Evolutionary conservation across 495 filamentous ascomycete species (phyloP).

Genomic region (Physcia stellaris): DNA sequence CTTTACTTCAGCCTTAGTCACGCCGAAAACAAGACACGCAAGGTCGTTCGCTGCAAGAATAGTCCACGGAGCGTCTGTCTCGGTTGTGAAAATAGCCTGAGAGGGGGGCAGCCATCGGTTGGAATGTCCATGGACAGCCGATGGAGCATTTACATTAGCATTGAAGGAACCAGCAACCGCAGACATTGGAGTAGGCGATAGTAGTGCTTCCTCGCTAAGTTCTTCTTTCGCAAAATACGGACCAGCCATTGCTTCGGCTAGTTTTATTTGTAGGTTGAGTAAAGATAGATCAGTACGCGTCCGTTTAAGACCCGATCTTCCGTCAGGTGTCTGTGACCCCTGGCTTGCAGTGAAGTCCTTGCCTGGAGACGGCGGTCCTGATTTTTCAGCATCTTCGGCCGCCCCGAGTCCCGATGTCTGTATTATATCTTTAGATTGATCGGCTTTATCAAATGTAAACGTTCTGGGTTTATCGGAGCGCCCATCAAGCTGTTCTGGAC

Average conservation of each 20-base stretch:
- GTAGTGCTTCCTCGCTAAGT: slow-evolving; percentile 23
- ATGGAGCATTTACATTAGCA: slow-evolving; percentile 20
- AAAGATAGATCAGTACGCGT: slow-evolving; percentile 73
- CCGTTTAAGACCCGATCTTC: slow-evolving; percentile 65
- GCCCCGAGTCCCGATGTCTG: slow-evolving; percentile 10
- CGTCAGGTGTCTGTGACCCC: slow-evolving; percentile 21
- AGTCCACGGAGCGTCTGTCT: slow-evolving; percentile 78
- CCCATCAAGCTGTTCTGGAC: slow-evolving; percentile 27
- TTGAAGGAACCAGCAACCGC: slow-evolving; percentile 21
- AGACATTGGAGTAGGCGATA: slow-evolving; percentile 32
- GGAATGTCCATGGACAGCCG: slow-evolving; percentile 59
- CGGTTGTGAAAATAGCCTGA: slow-evolving; percentile 93
- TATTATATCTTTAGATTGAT: slow-evolving; percentile 37
- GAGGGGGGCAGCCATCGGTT: slow-evolving; percentile 82
- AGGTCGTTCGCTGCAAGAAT: slow-evolving; percentile 95
- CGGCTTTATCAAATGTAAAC: too few relatives aligned
- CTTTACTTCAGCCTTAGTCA: slow-evolving; percentile 83
- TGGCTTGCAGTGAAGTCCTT: neutral
- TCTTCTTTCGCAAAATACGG: slow-evolving; percentile 41
- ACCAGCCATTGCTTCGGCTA: slow-evolving; percentile 78
- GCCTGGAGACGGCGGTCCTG: slow-evolving; percentile 8
- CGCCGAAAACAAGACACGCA: slow-evolving; percentile 89
- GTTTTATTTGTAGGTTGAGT: slow-evolving; percentile 60
- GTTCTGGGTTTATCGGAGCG: slow-evolving; percentile 23
- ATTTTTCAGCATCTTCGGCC: slow-evolving; percentile 10